Evolutionary conservation across 179 eudicot genomes (phyloP), one percentile per base, ranked within the genome.

Genomic region (Silene vulgaris): DNA sequence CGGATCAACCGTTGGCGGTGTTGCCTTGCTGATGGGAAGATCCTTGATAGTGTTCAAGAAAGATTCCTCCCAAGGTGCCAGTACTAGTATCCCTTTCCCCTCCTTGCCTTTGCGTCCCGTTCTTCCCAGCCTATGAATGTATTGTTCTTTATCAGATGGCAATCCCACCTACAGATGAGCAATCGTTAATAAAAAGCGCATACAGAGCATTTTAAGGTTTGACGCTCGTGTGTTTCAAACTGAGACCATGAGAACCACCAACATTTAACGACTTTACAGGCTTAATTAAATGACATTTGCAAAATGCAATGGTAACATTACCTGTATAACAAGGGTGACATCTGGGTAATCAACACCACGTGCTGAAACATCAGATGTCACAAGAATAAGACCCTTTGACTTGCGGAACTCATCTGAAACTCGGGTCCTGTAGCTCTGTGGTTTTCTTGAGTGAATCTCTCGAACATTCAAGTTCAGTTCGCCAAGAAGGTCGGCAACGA

Each of bases 341-440:
- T 92, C 98, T 28, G 98, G 98, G 87, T 94, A 94, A 80, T 94
- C 98, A 12, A 94, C 98, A 63, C 98, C 98, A 69, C 98, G 95
- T 1, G 98, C 98, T 71, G 98, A 94, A 17, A 94, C 98, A 80
- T 94, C 98, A 28, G 98, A 94, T 57, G 97, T 92, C 52, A 94
- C 98, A 64, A 94, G 93, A 77, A 92, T 92, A 76, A 92, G 90
- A 76, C 97, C 94, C 84, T 87, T 94, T 50, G 97, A 94, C 87
- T 87, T 92, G 74, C 97, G 86, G 72, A 94, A 94, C 77, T 94
- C 98, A 79, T 94, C 97, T 0, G 98, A 94, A 54, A 94, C 84
- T 79, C 88, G 86, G 17, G 98, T 94, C 75, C 98, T 85, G 83
- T 92, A 90, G 81, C 95, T 89, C 78, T 94, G 98, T 16, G 95